Evolutionary conservation across 495 filamentous ascomycete species (phyloP).

Genomic region (Staphylotrichum tortipilum): DNA sequence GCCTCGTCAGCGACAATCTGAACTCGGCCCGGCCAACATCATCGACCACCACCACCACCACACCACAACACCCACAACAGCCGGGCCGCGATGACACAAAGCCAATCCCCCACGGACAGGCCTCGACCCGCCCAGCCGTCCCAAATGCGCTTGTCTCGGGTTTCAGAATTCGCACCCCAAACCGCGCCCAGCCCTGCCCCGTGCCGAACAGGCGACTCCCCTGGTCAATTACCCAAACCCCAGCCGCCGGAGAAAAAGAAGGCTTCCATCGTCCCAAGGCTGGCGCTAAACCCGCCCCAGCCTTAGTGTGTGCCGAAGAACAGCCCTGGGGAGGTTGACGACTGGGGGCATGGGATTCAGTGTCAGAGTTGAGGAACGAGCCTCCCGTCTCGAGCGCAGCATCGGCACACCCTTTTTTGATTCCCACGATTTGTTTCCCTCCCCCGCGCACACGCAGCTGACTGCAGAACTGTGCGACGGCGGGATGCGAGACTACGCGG

Average conservation of each 20-base stretch:
- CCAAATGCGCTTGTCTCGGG: background rate
- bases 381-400: no score
- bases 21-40: no score
- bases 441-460: no score
- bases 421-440: no score
- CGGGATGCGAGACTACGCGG: no score
- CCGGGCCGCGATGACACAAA: background rate
- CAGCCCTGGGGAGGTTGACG: no score
- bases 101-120: background rate
- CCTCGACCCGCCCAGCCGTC: background rate
- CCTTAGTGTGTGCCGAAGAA: no score
- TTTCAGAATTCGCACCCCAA: constrained; percentile 4
- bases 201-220: constrained; percentile 1
- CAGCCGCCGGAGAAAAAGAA: background rate
- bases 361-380: no score
- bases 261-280: background rate
- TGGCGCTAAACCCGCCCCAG: background rate
- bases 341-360: no score
- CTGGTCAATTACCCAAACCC: background rate
- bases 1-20: no score
- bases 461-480: no score
- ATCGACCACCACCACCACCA: background rate
- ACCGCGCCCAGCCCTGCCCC: constrained; percentile 1
- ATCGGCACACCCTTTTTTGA: no score
- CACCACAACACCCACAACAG: background rate